Base-by-base conservation (phyloP, 306 rosid genomes). In the Quercus wislizeni region DNA sequence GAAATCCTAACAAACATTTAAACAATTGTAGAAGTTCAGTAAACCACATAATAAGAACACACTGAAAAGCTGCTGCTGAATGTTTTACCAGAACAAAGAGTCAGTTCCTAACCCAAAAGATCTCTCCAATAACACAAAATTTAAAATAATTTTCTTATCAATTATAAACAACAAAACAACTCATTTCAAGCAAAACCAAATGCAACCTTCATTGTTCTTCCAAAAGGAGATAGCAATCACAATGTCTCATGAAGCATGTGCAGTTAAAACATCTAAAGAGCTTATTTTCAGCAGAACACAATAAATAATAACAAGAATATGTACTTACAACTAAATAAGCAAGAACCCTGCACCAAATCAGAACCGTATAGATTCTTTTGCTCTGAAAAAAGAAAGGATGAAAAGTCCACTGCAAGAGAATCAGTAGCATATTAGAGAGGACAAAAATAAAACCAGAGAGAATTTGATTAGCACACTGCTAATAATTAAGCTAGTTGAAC, bases 281-380 rank as follows among this genome's bases (percentile, higher is more conserved):
- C 23, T 12, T 2, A 21, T 7, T 71, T 18, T 21, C 11, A 14
- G 35, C 75, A 49, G 73, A 23, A 69, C 55, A 69, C 19, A 41
- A 41, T 10, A 19, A 6, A 33, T 12, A 33, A 15, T 43, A 55
- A 30, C 35, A 54, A 52, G 15, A 73, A 31, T 56, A 25, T 38
- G 11, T 76, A 85, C 89, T 88, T 83, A 85, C 91, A 30, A 72
- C 77, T 77, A 88, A 74, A 79, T 81, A 88, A 41, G 88, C 88
- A 63, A 88, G 85, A 59, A 88, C 83, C 81, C 91, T 81, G 85
- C 89, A 83, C 91, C 91, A 88, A 15, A 88, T 64, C 75, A 83
- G 86, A 78, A 86, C 91, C 5, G 91, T 88, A 72, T 83, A 86
- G 35, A 86, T 81, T 70, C 76, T 86, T 81, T 83, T 88, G 77